Evolutionary conservation across 257 asterid genomes (phyloP).

Genomic region (Solanum tacnaense): DNA sequence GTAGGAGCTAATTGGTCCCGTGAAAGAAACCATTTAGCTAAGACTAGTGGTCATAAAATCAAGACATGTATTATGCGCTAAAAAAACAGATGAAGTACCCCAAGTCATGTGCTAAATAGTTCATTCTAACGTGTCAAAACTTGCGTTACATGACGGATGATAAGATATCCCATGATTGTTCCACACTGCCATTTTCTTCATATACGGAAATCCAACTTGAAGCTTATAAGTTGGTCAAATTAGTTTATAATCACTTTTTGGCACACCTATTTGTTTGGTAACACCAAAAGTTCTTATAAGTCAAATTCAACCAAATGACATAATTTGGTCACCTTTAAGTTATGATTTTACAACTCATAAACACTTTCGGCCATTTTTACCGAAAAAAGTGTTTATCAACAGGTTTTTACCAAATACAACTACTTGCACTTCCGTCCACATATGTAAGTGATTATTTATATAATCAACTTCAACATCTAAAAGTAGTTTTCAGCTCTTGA

Average conservation of each 20-base stretch:
- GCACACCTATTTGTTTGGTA: not conserved
- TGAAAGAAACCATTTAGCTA: not conserved
- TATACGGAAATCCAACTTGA: not conserved
- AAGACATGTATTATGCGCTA: not conserved
- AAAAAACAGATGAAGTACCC: not conserved
- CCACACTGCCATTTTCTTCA: not conserved
- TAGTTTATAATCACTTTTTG: not conserved
- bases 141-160: not conserved
- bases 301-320: not conserved
- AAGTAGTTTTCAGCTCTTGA: not conserved
- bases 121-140: not conserved
- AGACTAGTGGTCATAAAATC: not conserved
- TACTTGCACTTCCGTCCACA: not conserved
- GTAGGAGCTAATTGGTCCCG: not conserved
- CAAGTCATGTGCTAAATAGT: not conserved
- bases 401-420: too few species aligned
- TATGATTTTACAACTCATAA: not conserved
- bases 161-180: not conserved
- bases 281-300: not conserved
- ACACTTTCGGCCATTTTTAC: not conserved
- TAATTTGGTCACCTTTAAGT: not conserved
- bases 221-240: not conserved
- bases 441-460: not conserved
- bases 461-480: not conserved
- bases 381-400: not conserved